phyloP scores from a whole-genome alignment of 768 basidiomycete genomes.

The Podaxis sp. region DNA sequence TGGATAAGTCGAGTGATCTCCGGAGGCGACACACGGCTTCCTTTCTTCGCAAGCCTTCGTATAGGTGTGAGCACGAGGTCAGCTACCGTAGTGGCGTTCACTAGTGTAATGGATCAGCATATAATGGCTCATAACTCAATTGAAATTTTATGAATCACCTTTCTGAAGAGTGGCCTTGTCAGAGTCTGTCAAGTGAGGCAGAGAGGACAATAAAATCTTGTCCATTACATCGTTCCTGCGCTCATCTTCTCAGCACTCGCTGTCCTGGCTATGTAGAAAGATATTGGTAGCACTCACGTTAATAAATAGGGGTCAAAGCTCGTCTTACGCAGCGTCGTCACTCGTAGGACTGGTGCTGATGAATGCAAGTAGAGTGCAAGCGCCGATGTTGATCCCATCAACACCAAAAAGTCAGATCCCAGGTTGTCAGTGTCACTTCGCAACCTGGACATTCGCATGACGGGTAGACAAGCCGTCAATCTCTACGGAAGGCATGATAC shows the following conservation, averaged over 20 bases:
- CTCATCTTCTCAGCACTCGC: not conserved
- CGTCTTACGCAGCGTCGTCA: not conserved
- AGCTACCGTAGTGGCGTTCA: slow-evolving; percentile 43
- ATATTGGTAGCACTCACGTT: not conserved
- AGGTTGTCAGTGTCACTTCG: no score
- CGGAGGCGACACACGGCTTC: slow-evolving; percentile 49
- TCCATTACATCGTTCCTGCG: slow-evolving; percentile 15
- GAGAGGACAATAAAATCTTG: slow-evolving; percentile 10
- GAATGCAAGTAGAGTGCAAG: no score
- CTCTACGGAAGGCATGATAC: no score
- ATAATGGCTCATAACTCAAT: not conserved
- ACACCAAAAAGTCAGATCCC: not conserved
- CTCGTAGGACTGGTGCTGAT: not conserved
- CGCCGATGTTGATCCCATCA: not conserved
- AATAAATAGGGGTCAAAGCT: not conserved
- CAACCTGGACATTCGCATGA: no score
- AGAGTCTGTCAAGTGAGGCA: slow-evolving; percentile 14
- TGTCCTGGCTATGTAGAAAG: not conserved
- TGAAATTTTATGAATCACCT: slow-evolving; percentile 23
- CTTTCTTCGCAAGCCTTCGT: slow-evolving; percentile 50
- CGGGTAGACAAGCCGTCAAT: no score
- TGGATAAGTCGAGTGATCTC: slow-evolving; percentile 54
- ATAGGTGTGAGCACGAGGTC: slow-evolving; percentile 52
- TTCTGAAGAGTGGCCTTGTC: slow-evolving; percentile 29
- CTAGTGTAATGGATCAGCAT: slow-evolving; percentile 29